A percentile compares a stretch with the other conserved stretches of the same genome.
These are phyloP conservation scores for Fusarium buharicum DNA, from an alignment of 2,329 filamentous ascomycete genomes.

Conservation along the genomic window DNA sequence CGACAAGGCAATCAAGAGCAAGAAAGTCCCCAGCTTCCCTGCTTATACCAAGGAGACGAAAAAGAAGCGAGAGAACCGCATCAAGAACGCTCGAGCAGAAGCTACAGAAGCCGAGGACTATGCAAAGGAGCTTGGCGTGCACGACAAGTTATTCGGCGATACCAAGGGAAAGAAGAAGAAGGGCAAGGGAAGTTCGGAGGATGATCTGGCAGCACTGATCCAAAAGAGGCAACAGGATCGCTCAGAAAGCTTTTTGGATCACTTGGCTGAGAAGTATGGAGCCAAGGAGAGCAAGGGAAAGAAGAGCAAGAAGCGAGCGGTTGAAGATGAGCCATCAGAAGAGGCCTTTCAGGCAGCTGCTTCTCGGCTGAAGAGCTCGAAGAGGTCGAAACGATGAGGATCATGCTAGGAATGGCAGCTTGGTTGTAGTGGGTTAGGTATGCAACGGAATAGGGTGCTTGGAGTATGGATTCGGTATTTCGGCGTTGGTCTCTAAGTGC, in stretches of 20 bases:
- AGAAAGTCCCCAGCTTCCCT: constrained; percentile 72
- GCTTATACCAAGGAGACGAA: constrained; percentile 80
- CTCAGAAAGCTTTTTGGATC: constrained; percentile 71
- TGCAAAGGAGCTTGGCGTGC: constrained; percentile 78
- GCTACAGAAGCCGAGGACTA: constrained; percentile 77
- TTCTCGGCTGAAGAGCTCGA: constrained; percentile 54
- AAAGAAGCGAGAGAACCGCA: constrained; percentile 67
- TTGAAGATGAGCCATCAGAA: constrained; percentile 73
- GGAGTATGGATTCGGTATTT: constrained; percentile 14
- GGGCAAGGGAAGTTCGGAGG: constrained; percentile 58
- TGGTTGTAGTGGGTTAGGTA: constrained; percentile 6
- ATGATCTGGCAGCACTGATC: constrained; percentile 77
- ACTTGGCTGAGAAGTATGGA: constrained; percentile 80
- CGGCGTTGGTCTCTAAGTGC: neutral
- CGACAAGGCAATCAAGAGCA: constrained; percentile 77
- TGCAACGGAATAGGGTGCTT: neutral
- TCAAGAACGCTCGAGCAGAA: constrained; percentile 73
- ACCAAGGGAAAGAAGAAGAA: constrained; percentile 60
- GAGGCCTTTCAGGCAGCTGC: constrained; percentile 70
- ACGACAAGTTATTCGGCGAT: constrained; percentile 72
- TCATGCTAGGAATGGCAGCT: neutral
- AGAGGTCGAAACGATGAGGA: constrained; percentile 39
- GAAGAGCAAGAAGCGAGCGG: constrained; percentile 63
- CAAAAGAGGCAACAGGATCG: constrained; percentile 73
- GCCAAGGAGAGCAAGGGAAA: constrained; percentile 55